Conservation (phyloP, 2,329 filamentous ascomycete genomes). For the Zelopaecilomyces penicillatus region DNA sequence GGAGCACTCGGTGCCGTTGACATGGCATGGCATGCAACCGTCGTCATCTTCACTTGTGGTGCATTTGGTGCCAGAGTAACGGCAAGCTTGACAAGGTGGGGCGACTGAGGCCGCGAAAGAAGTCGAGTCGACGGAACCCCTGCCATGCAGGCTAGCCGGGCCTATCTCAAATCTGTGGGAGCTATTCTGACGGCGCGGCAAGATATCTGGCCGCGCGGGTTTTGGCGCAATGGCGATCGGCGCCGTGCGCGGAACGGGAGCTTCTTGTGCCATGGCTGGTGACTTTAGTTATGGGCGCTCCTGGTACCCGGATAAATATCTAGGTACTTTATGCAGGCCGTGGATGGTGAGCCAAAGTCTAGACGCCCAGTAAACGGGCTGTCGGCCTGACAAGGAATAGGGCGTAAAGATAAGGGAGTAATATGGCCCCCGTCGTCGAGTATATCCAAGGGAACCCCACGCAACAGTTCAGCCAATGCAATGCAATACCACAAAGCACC, state of each 20-base stretch:
- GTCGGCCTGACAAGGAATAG: neutral
- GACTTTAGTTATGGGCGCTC: neutral
- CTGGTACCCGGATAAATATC: constrained; percentile 5
- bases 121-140: constrained; percentile 44
- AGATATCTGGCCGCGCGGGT: constrained; percentile 35
- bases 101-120: constrained; percentile 32
- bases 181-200: constrained; percentile 39
- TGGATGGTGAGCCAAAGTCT: too few relatives aligned
- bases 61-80: constrained; percentile 65
- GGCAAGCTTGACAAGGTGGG: constrained; percentile 64
- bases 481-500: too few relatives aligned
- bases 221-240: constrained; percentile 60
- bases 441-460: too few relatives aligned
- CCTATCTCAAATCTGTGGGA: constrained; percentile 39
- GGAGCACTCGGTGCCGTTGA: constrained; percentile 71
- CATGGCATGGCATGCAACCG: constrained; percentile 68
- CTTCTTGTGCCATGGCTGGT: constrained; percentile 40
- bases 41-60: constrained; percentile 67
- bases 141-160: constrained; percentile 42
- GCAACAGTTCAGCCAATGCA: too few relatives aligned
- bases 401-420: constrained; percentile 11
- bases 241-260: constrained; percentile 50
- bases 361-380: too few relatives aligned
- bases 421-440: neutral
- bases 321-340: too few relatives aligned